These are phyloP conservation scores for Hydrangea macrophylla DNA, from an alignment of 148 eudicot genomes.

Conservation along the genomic window DNA sequence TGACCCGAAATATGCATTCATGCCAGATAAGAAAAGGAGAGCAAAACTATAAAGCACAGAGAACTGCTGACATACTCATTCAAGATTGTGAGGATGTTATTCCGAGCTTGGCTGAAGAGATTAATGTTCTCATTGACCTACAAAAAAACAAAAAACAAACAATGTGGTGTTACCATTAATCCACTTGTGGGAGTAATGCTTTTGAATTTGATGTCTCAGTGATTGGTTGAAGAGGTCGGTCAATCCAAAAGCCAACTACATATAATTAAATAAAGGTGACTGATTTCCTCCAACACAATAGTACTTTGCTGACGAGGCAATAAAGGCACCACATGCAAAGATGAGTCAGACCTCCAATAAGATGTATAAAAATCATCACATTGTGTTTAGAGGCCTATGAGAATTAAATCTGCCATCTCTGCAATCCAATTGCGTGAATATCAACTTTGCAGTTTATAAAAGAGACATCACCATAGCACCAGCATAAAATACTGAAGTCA, in stretches of 20 bases:
- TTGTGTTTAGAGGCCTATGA: neutral
- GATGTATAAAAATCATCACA: neutral
- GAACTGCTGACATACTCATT: constrained; percentile 56
- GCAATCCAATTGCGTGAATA: neutral
- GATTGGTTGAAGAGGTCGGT: neutral
- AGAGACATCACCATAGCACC: neutral
- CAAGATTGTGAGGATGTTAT: constrained; percentile 54
- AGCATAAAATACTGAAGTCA: neutral
- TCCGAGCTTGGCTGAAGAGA: constrained; percentile 75
- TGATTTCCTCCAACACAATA: neutral
- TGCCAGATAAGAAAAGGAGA: constrained; percentile 1
- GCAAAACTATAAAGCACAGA: constrained; percentile 4
- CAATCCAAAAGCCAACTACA: neutral
- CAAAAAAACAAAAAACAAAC: constrained; percentile 20
- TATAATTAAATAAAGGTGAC: neutral
- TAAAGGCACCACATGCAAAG: neutral
- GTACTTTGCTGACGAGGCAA: neutral
- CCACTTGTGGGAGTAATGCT: neutral
- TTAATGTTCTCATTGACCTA: constrained; percentile 71
- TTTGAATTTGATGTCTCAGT: neutral
- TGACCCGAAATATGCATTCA: neutral
- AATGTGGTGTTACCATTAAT: constrained; percentile 4
- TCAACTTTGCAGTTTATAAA: neutral
- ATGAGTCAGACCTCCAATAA: neutral
- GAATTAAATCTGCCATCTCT: neutral